Evolutionary conservation across 2,329 filamentous ascomycete genomes (phyloP).

Genomic region (Cercospora sesami): DNA sequence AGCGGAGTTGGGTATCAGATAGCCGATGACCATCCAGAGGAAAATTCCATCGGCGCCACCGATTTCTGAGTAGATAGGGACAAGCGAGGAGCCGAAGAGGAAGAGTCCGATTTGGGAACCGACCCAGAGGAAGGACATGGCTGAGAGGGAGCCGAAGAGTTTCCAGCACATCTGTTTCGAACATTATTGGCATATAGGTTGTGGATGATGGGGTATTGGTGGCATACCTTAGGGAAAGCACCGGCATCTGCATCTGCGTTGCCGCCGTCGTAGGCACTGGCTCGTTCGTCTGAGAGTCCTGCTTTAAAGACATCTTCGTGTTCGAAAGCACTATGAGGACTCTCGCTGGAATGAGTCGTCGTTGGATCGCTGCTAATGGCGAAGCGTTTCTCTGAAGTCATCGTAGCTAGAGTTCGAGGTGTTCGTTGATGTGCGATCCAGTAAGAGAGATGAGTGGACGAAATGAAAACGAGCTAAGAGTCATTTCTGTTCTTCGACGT

Average conservation of each 20-base stretch:
- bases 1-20: constrained; percentile 57
- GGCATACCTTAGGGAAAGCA: not conserved
- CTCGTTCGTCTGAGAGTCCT: not conserved
- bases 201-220: not conserved
- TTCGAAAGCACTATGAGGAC: not conserved
- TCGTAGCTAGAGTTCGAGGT: not conserved
- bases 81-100: constrained; percentile 44
- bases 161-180: constrained; percentile 16
- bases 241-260: not conserved
- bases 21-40: constrained; percentile 53
- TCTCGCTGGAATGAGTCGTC: not conserved
- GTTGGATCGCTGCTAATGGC: not conserved
- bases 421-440: not conserved
- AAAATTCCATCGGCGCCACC: constrained; percentile 54
- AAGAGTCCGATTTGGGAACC: constrained; percentile 61
- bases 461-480: not conserved
- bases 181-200: not conserved
- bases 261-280: not conserved
- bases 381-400: not conserved
- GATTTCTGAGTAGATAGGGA: constrained; percentile 59
- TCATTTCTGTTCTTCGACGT: not conserved
- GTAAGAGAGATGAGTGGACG: not conserved
- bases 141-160: constrained; percentile 42
- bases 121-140: constrained; percentile 62
- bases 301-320: not conserved